phyloP scores from a whole-genome alignment of 2,329 filamentous ascomycete species.

The Nectriaceae sp. region DNA sequence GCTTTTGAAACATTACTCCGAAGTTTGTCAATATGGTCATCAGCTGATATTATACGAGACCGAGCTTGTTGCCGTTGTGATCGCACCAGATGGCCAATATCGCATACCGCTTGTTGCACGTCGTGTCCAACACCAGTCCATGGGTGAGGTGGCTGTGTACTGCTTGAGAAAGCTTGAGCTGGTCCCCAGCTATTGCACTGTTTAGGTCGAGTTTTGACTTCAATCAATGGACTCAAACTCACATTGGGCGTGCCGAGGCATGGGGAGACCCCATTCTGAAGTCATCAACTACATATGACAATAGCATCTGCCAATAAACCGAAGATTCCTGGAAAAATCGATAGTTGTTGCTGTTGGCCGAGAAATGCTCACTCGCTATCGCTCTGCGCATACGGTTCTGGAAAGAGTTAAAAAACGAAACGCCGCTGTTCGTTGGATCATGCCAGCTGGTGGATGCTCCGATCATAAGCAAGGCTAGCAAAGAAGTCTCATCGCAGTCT shows the following conservation, averaged over 20 bases:
- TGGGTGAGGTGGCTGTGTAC: conserved; percentile 10
- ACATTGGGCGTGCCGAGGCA: conserved; percentile 5
- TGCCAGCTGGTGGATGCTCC: conserved; percentile 15
- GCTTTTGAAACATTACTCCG: conserved; percentile 10
- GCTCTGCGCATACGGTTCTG: conserved; percentile 8
- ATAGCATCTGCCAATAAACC: conserved; percentile 17
- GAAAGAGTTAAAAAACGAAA: conserved; percentile 12
- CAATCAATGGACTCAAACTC: too few species aligned
- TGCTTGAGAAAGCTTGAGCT: background rate
- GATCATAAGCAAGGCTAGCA: conserved; percentile 18
- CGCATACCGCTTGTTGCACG: conserved; percentile 7
- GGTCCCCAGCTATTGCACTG: conserved; percentile 3
- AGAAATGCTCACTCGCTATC: conserved; percentile 1
- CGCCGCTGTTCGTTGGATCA: conserved; percentile 9
- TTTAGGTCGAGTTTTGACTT: background rate
- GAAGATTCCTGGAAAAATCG: conserved; percentile 14
- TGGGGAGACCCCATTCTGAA: conserved; percentile 4
- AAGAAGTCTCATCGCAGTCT: conserved; percentile 7
- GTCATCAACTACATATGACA: conserved; percentile 16
- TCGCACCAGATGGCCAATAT: conserved; percentile 12
- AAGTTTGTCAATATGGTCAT: conserved; percentile 11
- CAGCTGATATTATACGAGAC: background rate
- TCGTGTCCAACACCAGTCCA: conserved; percentile 15
- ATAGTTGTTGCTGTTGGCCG: conserved; percentile 9
- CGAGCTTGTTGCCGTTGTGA: conserved; percentile 11